phyloP scores from a whole-genome alignment of 139 green algal genomes.

The Tetradesmus obliquus region DNA sequence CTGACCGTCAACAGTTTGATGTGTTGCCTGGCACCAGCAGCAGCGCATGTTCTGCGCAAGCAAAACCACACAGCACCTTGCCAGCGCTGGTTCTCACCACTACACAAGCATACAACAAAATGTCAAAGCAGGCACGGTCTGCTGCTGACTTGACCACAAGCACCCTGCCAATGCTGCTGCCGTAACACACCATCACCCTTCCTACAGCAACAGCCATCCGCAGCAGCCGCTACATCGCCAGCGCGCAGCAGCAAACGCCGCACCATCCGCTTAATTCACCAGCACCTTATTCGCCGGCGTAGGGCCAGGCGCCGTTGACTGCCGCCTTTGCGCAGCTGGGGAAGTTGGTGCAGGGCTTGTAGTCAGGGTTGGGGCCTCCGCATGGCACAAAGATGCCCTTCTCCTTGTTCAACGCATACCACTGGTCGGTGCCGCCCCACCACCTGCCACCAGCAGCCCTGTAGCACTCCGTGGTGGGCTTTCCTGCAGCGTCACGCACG shows the following conservation, averaged over 20 bases:
- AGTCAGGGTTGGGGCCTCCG: slow-evolving; percentile 34
- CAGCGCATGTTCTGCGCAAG: not conserved
- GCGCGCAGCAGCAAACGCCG: not conserved
- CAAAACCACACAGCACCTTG: not conserved
- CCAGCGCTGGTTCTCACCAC: not conserved
- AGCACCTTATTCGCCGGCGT: not conserved
- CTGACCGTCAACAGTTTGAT: not conserved
- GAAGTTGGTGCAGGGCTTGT: slow-evolving; percentile 14
- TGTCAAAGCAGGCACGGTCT: not conserved
- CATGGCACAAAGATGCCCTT: slow-evolving; percentile 32
- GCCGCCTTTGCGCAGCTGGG: not conserved
- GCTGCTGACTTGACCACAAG: not conserved
- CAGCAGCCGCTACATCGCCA: not conserved
- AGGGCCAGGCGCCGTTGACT: not conserved
- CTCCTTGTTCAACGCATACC: not conserved
- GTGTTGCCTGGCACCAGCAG: not conserved
- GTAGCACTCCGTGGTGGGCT: slow-evolving; percentile 14
- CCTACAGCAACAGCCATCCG: not conserved
- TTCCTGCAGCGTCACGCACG: not conserved
- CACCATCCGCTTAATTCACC: not conserved
- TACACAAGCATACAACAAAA: not conserved
- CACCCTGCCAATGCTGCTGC: not conserved
- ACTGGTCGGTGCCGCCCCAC: slow-evolving; percentile 44
- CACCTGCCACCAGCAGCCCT: slow-evolving; percentile 35
- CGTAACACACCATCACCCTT: not conserved